Base-by-base conservation (phyloP, 202 grass and related monocot genomes). In the Zoysia matrella region DNA sequence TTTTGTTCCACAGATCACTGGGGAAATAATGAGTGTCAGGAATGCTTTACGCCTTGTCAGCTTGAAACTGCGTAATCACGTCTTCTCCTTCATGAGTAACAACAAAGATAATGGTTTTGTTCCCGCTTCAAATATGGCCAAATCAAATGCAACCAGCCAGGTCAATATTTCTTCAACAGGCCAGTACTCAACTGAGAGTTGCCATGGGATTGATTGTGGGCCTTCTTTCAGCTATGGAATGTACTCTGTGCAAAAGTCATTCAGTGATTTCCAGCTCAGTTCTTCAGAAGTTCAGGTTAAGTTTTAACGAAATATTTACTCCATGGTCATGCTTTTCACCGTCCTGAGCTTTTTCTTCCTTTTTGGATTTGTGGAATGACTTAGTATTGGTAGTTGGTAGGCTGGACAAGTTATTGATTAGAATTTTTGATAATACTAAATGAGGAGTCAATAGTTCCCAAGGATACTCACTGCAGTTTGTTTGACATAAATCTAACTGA, bases 1-100 rank as follows among this genome's bases (percentile, higher is more conserved):
- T 82, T 60, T 60, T n/a, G 2, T 47, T 73, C 14, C 69, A 69
- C 80, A 88, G 80, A 88, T 88, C 46, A 88, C 61, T 63, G 86
- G 86, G 54, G 54, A 84, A 6, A 6, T 66, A 74, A 49, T 15
- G 62, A 83, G 84, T 74, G 75, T 84, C 47, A 68, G 86, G 58
- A 49, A 88, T 49, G 75, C 75, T 74, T 88, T 88, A 84, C 80
- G 43, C 36, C 69, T 74, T 74, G 68, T 84, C 67, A 63, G 47
- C 42, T n/a, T 44, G 12, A 88, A 84, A 84, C 18, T 88, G 47
- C 86, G 69, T 74, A 79, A 69, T 74, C 69, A 88, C 53, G 7
- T 78, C 74, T 84, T 88, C 75, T 74, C 77, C 66, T 52, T 62
- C 75, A 68, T 79, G 2, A 58, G 3, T 52, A 79, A 53, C 3